Evolutionary conservation across 2,329 filamentous ascomycete genomes (phyloP).

Genomic region (Drechslerella stenobrocha): DNA sequence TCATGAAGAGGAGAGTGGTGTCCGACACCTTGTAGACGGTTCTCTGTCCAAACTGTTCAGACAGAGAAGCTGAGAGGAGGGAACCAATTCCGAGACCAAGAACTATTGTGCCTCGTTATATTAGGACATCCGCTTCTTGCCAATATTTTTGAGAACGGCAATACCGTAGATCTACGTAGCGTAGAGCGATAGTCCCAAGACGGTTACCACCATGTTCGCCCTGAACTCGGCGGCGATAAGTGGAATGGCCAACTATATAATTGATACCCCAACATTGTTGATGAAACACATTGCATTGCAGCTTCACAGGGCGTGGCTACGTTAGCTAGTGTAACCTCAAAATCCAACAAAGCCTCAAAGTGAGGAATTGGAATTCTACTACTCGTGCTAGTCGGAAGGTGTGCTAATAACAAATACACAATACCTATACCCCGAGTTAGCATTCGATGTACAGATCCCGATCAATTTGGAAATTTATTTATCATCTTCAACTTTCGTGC

Average conservation of each 20-base stretch:
- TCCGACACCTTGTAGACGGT: slow-evolving; percentile 22
- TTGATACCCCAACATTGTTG: slow-evolving; percentile 25
- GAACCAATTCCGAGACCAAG: slow-evolving; percentile 27
- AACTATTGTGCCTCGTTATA: neutral
- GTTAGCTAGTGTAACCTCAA: neutral
- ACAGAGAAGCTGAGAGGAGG: slow-evolving; percentile 12
- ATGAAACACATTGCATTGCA: slow-evolving; percentile 23
- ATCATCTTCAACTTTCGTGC: too few relatives aligned
- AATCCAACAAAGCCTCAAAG: neutral
- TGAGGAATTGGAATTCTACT: too few relatives aligned
- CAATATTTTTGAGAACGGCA: too few relatives aligned
- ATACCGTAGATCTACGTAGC: slow-evolving; percentile 11
- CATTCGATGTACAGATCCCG: too few relatives aligned
- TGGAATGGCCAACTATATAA: slow-evolving; percentile 20
- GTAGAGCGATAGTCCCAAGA: slow-evolving; percentile 19
- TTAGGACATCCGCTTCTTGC: neutral
- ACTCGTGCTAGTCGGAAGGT: neutral
- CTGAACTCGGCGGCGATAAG: slow-evolving; percentile 8
- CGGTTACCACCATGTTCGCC: slow-evolving; percentile 6
- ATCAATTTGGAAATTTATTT: too few relatives aligned
- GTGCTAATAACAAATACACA: slow-evolving; percentile 20
- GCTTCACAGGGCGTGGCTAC: neutral
- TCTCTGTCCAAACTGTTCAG: slow-evolving; percentile 17
- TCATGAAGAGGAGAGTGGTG: slow-evolving; percentile 10
- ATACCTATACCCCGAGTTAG: too few relatives aligned